phyloP scores from a whole-genome alignment of 192 early-diverging fungal species.

The Pilaira anomala region DNA sequence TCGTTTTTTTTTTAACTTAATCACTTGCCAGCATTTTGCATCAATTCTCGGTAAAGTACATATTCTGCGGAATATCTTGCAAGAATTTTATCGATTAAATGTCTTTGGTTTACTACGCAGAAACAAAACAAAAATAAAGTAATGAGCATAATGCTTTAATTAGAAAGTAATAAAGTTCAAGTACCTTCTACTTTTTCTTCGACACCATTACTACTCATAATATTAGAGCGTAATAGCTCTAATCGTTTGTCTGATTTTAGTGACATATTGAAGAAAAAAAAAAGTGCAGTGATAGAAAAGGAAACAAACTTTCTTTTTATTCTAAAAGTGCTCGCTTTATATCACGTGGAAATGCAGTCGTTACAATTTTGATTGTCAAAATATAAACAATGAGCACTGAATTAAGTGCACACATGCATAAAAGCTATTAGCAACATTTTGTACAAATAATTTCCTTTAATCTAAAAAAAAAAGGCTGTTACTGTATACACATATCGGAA shows the following conservation, averaged over 20 bases:
- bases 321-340: too few relatives aligned
- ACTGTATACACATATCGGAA: too few relatives aligned
- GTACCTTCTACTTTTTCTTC: conserved; percentile 67
- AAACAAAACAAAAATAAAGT: too few relatives aligned
- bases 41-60: conserved; percentile 80
- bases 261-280: neutral
- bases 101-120: conserved; percentile 76
- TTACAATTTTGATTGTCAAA: too few relatives aligned
- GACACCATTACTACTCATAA: conserved; percentile 40
- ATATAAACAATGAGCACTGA: too few relatives aligned
- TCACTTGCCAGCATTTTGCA: conserved; percentile 58
- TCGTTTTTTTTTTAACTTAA: neutral
- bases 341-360: too few relatives aligned
- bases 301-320: too few relatives aligned
- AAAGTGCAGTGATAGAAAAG: neutral
- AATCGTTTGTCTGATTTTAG: conserved; percentile 3
- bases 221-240: conserved; percentile 39
- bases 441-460: too few relatives aligned
- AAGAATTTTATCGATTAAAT: conserved; percentile 90
- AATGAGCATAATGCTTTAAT: neutral
- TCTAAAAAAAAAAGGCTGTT: too few relatives aligned
- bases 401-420: too few relatives aligned
- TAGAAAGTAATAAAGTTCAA: neutral
- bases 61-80: conserved; percentile 83
- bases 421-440: too few relatives aligned